Evolutionary conservation across 495 filamentous ascomycete genomes (phyloP).

Genomic region (Tirmania nivea): DNA sequence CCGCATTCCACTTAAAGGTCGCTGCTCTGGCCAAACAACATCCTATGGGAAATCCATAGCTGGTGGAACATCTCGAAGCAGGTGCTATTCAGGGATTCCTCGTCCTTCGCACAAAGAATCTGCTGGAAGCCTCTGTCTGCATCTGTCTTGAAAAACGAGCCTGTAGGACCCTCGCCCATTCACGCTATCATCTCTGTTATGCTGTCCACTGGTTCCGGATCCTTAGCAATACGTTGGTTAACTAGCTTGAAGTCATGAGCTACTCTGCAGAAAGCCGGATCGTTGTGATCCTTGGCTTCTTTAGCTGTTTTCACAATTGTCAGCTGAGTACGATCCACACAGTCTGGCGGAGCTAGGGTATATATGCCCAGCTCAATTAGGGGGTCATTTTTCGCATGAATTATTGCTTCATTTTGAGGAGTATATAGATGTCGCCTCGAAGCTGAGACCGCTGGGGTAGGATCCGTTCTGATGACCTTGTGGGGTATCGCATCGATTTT

Average conservation of each 20-base stretch:
- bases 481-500: neutral
- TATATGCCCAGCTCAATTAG: neutral
- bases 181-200: neutral
- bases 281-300: neutral
- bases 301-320: neutral
- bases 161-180: neutral
- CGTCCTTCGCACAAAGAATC: neutral
- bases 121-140: neutral
- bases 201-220: neutral
- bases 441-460: neutral
- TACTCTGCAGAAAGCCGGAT: neutral
- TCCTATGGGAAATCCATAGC: neutral
- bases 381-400: neutral
- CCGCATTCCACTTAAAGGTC: neutral
- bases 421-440: neutral
- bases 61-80: neutral
- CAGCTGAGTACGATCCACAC: neutral
- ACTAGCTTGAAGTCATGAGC: neutral
- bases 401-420: neutral
- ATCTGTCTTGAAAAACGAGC: neutral
- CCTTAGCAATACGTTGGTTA: neutral
- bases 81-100: neutral
- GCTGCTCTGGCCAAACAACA: neutral
- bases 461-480: neutral
- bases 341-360: neutral